phyloP scores from a whole-genome alignment of 2,329 filamentous ascomycete genomes.

The Eurotiales sp. region DNA sequence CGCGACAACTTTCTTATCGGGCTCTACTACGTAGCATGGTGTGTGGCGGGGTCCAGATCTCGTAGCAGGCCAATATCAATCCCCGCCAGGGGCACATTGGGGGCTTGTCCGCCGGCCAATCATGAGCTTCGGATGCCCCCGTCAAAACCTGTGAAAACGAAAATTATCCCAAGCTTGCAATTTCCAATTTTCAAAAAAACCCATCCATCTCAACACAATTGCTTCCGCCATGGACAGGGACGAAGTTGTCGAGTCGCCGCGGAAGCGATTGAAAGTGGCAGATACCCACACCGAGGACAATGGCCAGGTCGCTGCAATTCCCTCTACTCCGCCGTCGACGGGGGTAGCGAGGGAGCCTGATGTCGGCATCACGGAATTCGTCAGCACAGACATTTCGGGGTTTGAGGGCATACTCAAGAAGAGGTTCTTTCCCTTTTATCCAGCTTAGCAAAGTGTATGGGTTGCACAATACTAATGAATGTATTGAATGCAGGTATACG shows the following conservation, averaged over 20 bases:
- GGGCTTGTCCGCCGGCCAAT: too few species aligned
- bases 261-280: slow-evolving; percentile 22
- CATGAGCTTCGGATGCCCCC: too few species aligned
- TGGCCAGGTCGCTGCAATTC: slow-evolving; percentile 16
- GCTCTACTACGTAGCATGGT: too few species aligned
- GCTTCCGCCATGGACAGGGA: slow-evolving; percentile 11
- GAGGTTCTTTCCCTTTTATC: slow-evolving; percentile 42
- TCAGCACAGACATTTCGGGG: slow-evolving; percentile 54
- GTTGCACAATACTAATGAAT: background rate
- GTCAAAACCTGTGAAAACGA: too few species aligned
- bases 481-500: slow-evolving; percentile 60
- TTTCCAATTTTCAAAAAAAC: too few species aligned
- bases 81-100: too few species aligned
- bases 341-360: slow-evolving; percentile 35
- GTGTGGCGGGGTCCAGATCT: too few species aligned
- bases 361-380: slow-evolving; percentile 63
- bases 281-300: slow-evolving; percentile 16
- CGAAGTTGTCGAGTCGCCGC: slow-evolving; percentile 18
- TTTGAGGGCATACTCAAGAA: slow-evolving; percentile 67
- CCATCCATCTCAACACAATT: too few species aligned
- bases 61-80: too few species aligned
- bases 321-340: slow-evolving; percentile 4
- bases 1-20: too few species aligned
- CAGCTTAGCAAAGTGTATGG: background rate
- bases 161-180: too few species aligned